Evolutionary conservation across 1,139 yeast genomes (phyloP).

Genomic region (Wickerhamomyces sp.): DNA sequence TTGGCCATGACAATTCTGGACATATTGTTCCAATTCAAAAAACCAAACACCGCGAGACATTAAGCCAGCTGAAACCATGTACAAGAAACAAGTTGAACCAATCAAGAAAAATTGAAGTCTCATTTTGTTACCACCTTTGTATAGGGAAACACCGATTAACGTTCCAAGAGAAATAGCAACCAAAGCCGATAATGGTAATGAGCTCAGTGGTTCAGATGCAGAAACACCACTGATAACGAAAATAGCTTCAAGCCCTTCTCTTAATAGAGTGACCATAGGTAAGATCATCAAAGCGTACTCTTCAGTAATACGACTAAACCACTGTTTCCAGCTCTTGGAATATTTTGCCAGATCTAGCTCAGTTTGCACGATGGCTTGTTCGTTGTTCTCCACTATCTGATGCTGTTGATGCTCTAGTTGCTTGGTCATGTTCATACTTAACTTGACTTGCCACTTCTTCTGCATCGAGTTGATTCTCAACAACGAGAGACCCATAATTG

Average conservation of each 20-base stretch:
- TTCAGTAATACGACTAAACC: conserved; percentile 32
- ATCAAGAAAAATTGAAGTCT: conserved; percentile 80
- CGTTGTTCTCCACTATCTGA: conserved; percentile 20
- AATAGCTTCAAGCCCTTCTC: conserved; percentile 89
- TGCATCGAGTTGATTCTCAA: conserved; percentile 80
- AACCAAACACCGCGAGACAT: conserved; percentile 91
- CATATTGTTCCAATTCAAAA: conserved; percentile 67
- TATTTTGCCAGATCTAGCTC: conserved; percentile 10
- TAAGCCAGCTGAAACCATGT: conserved; percentile 84
- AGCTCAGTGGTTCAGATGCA: conserved; percentile 56
- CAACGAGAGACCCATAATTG: conserved; percentile 83
- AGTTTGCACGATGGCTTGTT: conserved; percentile 20
- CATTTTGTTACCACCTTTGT: conserved; percentile 72
- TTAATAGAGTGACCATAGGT: conserved; percentile 73
- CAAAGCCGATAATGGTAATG: conserved; percentile 77
- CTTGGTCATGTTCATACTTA: conserved; percentile 60
- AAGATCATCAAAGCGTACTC: conserved; percentile 73
- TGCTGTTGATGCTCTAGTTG: conserved; percentile 30
- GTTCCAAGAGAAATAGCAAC: conserved; percentile 67
- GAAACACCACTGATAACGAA: conserved; percentile 87
- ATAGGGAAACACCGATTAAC: conserved; percentile 60
- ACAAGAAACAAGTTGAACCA: conserved; percentile 79
- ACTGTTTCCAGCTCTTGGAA: conserved; percentile 11
- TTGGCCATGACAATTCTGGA: conserved; percentile 67
- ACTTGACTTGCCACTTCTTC: conserved; percentile 81